Base-by-base conservation (phyloP, 192 early-diverging fungal genomes). In the Allomyces javanicus region DNA sequence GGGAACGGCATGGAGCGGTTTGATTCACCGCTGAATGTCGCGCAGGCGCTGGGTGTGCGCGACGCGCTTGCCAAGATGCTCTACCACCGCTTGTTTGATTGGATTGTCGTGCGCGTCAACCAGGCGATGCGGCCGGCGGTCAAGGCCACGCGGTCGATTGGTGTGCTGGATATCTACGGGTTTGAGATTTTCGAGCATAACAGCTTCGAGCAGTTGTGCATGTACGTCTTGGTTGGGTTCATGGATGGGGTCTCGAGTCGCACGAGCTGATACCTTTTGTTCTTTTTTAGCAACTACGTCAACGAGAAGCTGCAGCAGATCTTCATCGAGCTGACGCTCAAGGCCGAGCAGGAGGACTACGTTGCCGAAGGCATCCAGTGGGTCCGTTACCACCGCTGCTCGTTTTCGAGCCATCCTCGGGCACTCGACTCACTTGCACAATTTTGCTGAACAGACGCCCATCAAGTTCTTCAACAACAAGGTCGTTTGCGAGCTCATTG, bases 381-480 rank as follows among this genome's bases (percentile, higher is more conserved):
- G 96, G 50, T 58, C 12, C 50, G 33, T 40, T 3, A 9, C 33
- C 33, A 9, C 0, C 33, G 9, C n/a, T n/a, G n/a, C 33, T 40
- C 7, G 5, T 40, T 40, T 7, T 40, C 0, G 2, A 40, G 33
- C 4, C 33, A 9, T 9, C 33, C 3, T 40, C 33, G 33, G 9
- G 0, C 33, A 9, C 33, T 0, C 33, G 9, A 7, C 33, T 40
- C 4, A 40, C 33, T 3, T 40, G 33, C 33, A 7, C 2, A 0
- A 7, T 3, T 40, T 40, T 7, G 3, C 3, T 58, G 50, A 58
- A 58, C 12, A 58, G 50, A 93, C 91, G 17, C 94, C 93, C n/a
- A 99, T 99, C 69, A 87, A 93, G 66, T 99, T 91, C 73, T 99
- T 99, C 78, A 97, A 99, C 80, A 99, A 99, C 77, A 96, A 96